phyloP scores from a whole-genome alignment of 495 filamentous ascomycete species.

The Penicillium atrosanguineum region DNA sequence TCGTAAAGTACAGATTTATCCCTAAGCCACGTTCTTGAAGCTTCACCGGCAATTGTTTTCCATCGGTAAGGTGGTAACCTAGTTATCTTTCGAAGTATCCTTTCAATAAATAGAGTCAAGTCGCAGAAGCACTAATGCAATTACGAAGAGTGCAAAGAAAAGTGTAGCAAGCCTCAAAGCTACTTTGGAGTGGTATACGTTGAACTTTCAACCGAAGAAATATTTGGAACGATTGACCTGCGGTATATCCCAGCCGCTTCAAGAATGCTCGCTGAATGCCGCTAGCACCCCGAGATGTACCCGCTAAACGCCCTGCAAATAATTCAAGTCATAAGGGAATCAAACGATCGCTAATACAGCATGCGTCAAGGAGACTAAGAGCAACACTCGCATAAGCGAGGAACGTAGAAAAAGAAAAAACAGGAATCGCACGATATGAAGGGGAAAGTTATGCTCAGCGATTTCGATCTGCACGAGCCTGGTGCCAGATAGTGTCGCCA shows the following conservation, averaged over 20 bases:
- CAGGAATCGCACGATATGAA: slow-evolving; percentile 8
- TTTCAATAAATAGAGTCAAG: no score
- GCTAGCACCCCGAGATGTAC: slow-evolving; percentile 22
- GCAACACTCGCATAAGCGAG: slow-evolving; percentile 12
- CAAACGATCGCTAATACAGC: slow-evolving; percentile 40
- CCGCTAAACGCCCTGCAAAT: slow-evolving; percentile 34
- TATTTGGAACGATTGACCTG: slow-evolving; percentile 19
- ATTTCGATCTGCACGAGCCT: slow-evolving; percentile 43
- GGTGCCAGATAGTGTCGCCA: slow-evolving; percentile 52
- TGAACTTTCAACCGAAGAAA: slow-evolving; percentile 9
- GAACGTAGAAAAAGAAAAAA: slow-evolving; percentile 13
- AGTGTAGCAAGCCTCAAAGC: slow-evolving; percentile 1
- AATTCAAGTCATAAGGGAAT: slow-evolving; percentile 26
- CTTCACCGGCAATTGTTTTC: no score
- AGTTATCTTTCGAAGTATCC: no score
- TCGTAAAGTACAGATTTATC: no score
- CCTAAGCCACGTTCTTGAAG: no score
- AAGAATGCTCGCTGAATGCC: slow-evolving; percentile 15
- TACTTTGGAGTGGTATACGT: slow-evolving; percentile 2
- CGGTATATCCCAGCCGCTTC: slow-evolving; percentile 26
- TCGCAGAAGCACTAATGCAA: no score
- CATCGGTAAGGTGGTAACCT: no score
- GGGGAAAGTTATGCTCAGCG: slow-evolving; percentile 24
- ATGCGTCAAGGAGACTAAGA: slow-evolving; percentile 26
- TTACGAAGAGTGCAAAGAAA: background rate